phyloP scores from a whole-genome alignment of 768 basidiomycete genomes.

The Austroboletus festivus region DNA sequence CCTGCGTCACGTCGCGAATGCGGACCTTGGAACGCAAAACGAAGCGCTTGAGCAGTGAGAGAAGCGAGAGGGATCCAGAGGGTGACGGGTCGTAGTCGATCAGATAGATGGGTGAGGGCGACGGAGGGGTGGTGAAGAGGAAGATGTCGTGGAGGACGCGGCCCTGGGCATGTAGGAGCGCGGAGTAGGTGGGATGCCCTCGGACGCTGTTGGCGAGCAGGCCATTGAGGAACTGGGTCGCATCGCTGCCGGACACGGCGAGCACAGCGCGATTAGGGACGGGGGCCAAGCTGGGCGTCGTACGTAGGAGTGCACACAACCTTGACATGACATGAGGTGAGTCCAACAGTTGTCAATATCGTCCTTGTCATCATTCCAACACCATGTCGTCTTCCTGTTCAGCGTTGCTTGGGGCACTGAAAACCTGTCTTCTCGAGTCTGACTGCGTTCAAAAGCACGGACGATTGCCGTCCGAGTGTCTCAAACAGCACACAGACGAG shows the following conservation, averaged over 20 bases:
- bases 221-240: constrained; percentile 79
- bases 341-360: constrained; percentile 9
- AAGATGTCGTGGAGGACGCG: constrained; percentile 88
- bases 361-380: background rate
- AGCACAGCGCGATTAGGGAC: constrained; percentile 66
- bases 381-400: constrained; percentile 80
- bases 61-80: constrained; percentile 57
- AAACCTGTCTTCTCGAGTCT: constrained; percentile 78
- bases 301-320: constrained; percentile 44
- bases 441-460: constrained; percentile 85
- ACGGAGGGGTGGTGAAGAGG: constrained; percentile 59
- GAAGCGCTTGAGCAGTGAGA: constrained; percentile 75
- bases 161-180: constrained; percentile 85
- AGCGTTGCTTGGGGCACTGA: constrained; percentile 71
- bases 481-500: constrained; percentile 68
- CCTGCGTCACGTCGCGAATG: constrained; percentile 69
- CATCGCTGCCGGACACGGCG: constrained; percentile 77
- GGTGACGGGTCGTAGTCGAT: constrained; percentile 68
- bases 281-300: constrained; percentile 53
- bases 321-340: constrained; percentile 19
- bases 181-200: constrained; percentile 57
- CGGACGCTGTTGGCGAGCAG: constrained; percentile 54
- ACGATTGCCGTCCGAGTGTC: constrained; percentile 79
- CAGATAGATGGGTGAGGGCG: constrained; percentile 53
- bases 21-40: constrained; percentile 88